A percentile compares a stretch with the other conserved stretches of the same genome.
These are phyloP conservation scores for Leishmania aethiopica DNA, from an alignment of 208 protist species.

Conservation along the genomic window DNA sequence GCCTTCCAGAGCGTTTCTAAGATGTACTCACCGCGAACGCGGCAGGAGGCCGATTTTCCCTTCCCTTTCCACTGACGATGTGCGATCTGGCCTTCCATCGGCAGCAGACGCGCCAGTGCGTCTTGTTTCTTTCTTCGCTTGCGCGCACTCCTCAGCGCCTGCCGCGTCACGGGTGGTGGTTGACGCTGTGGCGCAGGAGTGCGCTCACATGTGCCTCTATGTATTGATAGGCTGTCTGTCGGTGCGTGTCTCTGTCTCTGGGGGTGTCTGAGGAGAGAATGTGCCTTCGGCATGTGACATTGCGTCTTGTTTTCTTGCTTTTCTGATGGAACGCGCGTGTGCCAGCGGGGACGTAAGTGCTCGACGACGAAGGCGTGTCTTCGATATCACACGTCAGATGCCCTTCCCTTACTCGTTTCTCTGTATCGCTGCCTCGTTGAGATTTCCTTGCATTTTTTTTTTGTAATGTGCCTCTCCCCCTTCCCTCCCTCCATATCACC, in stretches of 20 bases:
- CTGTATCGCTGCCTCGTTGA: neutral
- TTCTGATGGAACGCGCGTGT: neutral
- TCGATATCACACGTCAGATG: neutral
- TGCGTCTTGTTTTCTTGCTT: conserved; percentile 14
- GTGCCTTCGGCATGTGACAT: neutral
- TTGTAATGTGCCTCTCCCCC: neutral
- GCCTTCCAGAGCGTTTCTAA: conserved; percentile 51
- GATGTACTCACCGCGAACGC: conserved; percentile 42
- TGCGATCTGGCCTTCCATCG: neutral
- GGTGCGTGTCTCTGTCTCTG: neutral
- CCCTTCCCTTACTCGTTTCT: neutral
- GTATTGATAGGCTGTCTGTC: neutral
- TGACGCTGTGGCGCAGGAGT: neutral
- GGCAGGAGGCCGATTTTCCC: conserved; percentile 35
- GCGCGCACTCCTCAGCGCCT: neutral
- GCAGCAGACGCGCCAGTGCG: neutral
- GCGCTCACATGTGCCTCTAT: conserved; percentile 5
- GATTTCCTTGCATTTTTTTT: neutral
- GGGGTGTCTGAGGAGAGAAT: neutral
- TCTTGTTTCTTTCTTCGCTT: neutral
- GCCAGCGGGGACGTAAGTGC: neutral
- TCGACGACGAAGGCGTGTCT: neutral
- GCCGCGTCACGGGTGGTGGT: neutral
- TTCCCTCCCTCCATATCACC: neutral
- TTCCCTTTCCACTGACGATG: conserved; percentile 18